These are phyloP conservation scores for Cercophora samala DNA, from an alignment of 495 filamentous ascomycete genomes.

Conservation along the genomic window DNA sequence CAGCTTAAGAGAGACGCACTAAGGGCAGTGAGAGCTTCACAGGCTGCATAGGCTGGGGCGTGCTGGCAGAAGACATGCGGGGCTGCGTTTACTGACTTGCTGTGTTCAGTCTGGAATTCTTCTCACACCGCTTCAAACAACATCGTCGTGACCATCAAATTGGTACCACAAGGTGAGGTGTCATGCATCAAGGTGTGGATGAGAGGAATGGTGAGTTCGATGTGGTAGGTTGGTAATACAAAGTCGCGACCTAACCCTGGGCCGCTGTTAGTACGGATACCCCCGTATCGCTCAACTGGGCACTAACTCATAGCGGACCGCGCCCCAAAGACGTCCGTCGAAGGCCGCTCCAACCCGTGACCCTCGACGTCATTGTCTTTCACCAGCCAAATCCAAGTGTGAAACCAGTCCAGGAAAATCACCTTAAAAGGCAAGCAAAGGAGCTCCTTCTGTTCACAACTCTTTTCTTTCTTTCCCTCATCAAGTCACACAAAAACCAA, in stretches of 20 bases:
- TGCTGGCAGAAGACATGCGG: slow-evolving; percentile 27
- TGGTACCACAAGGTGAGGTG: not conserved
- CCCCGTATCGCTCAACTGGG: not conserved
- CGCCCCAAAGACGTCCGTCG: not conserved
- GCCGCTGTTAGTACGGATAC: not conserved
- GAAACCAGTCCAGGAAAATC: not conserved
- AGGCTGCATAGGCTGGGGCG: slow-evolving; percentile 48
- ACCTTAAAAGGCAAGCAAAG: slow-evolving; percentile 5
- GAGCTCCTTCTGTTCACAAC: not conserved
- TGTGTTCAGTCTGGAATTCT: not conserved
- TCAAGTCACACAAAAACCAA: not conserved
- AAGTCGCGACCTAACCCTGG: not conserved
- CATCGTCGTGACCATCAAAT: not conserved
- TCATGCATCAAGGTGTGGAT: not conserved
- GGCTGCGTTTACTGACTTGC: slow-evolving; percentile 11
- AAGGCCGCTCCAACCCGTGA: slow-evolving; percentile 10
- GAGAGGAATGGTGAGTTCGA: not conserved
- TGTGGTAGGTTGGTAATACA: not conserved
- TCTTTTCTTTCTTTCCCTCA: not conserved
- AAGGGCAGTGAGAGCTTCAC: slow-evolving; percentile 93
- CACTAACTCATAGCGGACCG: not conserved
- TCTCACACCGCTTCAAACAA: not conserved
- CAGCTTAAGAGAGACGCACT: slow-evolving; percentile 45
- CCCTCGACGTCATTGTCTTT: slow-evolving; percentile 12
- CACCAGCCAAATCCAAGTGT: not conserved